Evolutionary conservation across 73 alveolate genomes (phyloP), one percentile per base, ranked within the genome.

Genomic region (Symbiodinium pilosum): DNA sequence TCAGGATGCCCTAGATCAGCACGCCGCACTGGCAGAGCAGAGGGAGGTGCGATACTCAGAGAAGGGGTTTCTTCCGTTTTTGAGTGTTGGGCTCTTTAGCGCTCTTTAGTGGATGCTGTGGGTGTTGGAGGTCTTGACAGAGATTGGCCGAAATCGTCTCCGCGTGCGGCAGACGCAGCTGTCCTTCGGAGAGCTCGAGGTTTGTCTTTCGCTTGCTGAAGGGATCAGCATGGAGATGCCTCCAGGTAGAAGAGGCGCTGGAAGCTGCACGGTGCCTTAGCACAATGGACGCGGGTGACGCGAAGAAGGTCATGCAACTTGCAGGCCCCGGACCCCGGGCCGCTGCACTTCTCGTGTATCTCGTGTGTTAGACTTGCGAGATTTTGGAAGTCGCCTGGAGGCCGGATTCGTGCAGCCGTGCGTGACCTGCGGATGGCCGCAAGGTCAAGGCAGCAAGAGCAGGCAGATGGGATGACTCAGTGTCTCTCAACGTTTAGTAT

Each of bases 161-260:
- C 86, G 87, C 7, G 87, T 89, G 38, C 68, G 96, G 54, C 96
- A 89, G 36, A 89, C 96, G 47, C 96, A 89, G 88, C 75, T 68
- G 44, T 89, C 96, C 40, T 89, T 89, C 39, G 96, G 87, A 26
- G 96, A 89, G 88, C 96, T 89, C 18, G 96, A 89, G 96, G 96
- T 75, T 9, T 1, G 30, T 47, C 59, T n/a, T n/a, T n/a, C n/a
- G n/a, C n/a, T n/a, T 56, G 77, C 1, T 56, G 84, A 69, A 7
- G 39, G 39, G 41, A 7, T 8, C 9, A 20, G 84, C 36, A 69
- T 28, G 84, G 2, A 1, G 8, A 28, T n/a, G n/a, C n/a, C 9
- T 16, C 6, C 43, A 87, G 94, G 94, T 87, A 42, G 84, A 52
- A 43, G 94, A 87, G 26, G 51, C 94, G n/a, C 42, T 87, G 69